Conservation (phyloP, 179 eudicot species). For the Patellifolia procumbens region DNA sequence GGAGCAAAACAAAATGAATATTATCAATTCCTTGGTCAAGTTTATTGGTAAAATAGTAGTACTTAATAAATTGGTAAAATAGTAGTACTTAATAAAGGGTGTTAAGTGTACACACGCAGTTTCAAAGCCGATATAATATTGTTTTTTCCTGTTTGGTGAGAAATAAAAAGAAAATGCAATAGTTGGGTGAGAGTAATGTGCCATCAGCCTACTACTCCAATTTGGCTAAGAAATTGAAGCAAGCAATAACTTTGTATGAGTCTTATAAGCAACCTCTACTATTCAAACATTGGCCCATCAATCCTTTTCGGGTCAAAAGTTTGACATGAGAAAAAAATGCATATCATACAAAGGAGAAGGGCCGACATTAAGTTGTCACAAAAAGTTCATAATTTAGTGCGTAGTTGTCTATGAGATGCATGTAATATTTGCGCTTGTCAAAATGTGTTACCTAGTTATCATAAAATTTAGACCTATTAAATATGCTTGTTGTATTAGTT, state of each 20-base stretch:
- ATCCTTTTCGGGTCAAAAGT: not conserved
- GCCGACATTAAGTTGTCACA: not conserved
- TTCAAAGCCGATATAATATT: constrained; percentile 2
- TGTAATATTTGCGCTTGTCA: too few relatives aligned
- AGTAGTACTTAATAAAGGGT: too few relatives aligned
- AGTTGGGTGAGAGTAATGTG: constrained; percentile 19
- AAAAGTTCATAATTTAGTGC: too few relatives aligned
- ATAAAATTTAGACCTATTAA: too few relatives aligned
- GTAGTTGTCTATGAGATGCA: too few relatives aligned
- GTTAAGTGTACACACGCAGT: not conserved
- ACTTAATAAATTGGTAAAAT: too few relatives aligned
- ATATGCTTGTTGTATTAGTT: too few relatives aligned
- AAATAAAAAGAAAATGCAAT: not conserved
- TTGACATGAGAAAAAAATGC: not conserved
- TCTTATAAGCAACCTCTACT: constrained; percentile 1
- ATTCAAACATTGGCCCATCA: constrained; percentile 7
- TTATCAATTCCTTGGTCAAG: not conserved
- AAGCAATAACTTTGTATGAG: not conserved
- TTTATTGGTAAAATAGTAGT: not conserved
- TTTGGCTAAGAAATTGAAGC: not conserved
- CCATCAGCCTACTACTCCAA: not conserved
- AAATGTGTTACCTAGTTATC: too few relatives aligned
- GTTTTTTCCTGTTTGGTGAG: not conserved
- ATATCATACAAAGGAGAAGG: not conserved
- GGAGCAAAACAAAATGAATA: constrained; percentile 9